Percentiles rank a stretch among this genome's conserved stretches.
Conservation (phyloP, 805 yeast genomes). For the Wickerhamomyces bovis region DNA sequence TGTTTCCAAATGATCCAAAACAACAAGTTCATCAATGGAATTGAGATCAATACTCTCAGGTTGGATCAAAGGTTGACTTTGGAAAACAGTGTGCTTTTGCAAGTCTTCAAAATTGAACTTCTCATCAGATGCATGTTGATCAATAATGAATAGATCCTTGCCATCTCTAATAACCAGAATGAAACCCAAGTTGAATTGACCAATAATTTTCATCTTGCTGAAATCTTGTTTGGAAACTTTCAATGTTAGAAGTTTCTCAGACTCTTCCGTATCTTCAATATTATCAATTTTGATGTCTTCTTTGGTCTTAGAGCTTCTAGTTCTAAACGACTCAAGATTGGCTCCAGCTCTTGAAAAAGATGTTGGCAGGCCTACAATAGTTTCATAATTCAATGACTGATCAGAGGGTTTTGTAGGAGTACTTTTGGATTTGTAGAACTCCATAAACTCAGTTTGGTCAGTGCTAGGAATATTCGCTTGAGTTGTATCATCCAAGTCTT, state of each 20-base stretch:
- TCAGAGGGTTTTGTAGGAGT: background rate
- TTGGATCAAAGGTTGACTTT: conserved; percentile 63
- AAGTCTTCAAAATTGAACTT: conserved; percentile 81
- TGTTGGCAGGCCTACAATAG: conserved; percentile 2
- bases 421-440: background rate
- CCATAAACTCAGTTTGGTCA: conserved; percentile 3
- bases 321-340: background rate
- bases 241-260: conserved; percentile 53
- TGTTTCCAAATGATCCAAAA: conserved; percentile 50
- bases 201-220: conserved; percentile 67
- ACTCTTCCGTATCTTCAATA: conserved; percentile 40
- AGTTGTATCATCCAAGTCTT: background rate
- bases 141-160: conserved; percentile 77
- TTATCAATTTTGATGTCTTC: conserved; percentile 27
- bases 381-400: conserved; percentile 7
- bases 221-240: conserved; percentile 72
- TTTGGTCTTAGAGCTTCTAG: background rate
- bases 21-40: conserved; percentile 70
- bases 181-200: conserved; percentile 95
- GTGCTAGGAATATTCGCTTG: background rate
- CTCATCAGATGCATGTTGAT: conserved; percentile 98
- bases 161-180: conserved; percentile 57
- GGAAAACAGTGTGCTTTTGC: conserved; percentile 48
- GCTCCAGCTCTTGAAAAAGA: conserved; percentile 2
- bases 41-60: conserved; percentile 57